These are phyloP conservation scores for Penicillium maclennaniae DNA, from an alignment of 495 filamentous ascomycete genomes.

Conservation along the genomic window DNA sequence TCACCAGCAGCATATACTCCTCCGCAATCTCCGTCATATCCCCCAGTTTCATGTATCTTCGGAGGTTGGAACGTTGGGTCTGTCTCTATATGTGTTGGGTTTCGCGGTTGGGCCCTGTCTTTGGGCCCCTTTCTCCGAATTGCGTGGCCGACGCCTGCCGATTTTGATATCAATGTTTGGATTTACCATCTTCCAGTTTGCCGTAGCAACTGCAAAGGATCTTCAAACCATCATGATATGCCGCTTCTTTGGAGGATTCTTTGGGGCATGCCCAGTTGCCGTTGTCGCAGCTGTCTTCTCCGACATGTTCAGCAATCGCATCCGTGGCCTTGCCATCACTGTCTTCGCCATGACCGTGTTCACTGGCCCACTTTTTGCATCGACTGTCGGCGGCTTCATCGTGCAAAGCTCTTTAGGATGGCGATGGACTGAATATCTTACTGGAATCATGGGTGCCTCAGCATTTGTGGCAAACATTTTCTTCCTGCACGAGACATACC, in stretches of 20 bases:
- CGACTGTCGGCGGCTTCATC: constrained; percentile 85
- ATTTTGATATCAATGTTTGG: constrained; percentile 47
- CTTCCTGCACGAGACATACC: constrained; percentile 80
- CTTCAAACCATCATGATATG: constrained; percentile 67
- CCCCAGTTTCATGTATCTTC: constrained; percentile 48
- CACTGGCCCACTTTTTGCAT: constrained; percentile 73
- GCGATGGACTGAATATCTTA: constrained; percentile 80
- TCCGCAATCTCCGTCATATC: constrained; percentile 46
- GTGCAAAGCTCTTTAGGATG: constrained; percentile 65
- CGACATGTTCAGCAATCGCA: constrained; percentile 80
- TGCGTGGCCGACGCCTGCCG: constrained; percentile 58
- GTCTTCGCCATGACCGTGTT: constrained; percentile 85
- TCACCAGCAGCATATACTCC: constrained; percentile 58
- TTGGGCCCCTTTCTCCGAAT: constrained; percentile 65
- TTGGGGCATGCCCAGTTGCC: constrained; percentile 72
- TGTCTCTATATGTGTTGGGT: constrained; percentile 58
- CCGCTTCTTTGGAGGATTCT: constrained; percentile 76
- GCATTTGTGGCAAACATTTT: constrained; percentile 67
- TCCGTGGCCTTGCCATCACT: constrained; percentile 71
- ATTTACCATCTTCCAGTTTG: constrained; percentile 15
- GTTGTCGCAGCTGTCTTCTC: constrained; percentile 85
- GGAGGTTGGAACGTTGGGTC: constrained; percentile 54
- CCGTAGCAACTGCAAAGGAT: constrained; percentile 21
- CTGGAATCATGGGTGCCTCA: constrained; percentile 69
- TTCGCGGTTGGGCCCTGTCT: constrained; percentile 59